Conservation (phyloP, 2,329 filamentous ascomycete genomes). For the Fusarium nisikadoi region DNA sequence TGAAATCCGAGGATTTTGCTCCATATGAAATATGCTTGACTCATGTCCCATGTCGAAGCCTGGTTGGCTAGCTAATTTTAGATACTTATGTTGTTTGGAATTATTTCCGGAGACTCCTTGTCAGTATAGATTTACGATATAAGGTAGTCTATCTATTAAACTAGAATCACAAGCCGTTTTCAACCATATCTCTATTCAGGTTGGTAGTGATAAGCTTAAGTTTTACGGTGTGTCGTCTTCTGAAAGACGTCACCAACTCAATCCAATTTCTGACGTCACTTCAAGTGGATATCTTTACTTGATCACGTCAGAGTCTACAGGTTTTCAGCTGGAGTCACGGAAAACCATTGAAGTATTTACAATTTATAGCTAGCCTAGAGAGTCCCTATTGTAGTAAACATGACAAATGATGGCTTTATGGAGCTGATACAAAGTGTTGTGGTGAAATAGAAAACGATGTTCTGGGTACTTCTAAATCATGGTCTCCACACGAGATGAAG, state of each 20-base stretch:
- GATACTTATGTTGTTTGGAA: background rate
- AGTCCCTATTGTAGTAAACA: no score
- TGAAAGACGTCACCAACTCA: background rate
- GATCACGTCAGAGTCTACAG: background rate
- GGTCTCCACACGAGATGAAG: conserved; percentile 23
- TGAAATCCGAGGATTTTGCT: background rate
- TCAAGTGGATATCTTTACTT: background rate
- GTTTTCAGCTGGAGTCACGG: background rate
- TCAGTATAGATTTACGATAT: background rate
- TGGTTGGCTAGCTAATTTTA: background rate
- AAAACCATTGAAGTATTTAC: background rate
- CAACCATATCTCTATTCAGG: background rate
- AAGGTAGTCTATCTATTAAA: background rate
- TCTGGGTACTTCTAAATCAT: conserved; percentile 2
- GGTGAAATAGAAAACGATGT: background rate
- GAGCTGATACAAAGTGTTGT: background rate
- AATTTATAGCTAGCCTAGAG: background rate
- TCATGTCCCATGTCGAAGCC: background rate
- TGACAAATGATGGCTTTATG: background rate
- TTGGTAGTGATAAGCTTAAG: background rate
- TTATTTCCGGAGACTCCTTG: background rate
- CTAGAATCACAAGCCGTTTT: background rate
- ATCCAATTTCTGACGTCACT: background rate
- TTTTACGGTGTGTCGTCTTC: background rate
- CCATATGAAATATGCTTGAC: background rate